Base-by-base conservation (phyloP, 768 basidiomycete genomes). In the Amanita exitialis region DNA sequence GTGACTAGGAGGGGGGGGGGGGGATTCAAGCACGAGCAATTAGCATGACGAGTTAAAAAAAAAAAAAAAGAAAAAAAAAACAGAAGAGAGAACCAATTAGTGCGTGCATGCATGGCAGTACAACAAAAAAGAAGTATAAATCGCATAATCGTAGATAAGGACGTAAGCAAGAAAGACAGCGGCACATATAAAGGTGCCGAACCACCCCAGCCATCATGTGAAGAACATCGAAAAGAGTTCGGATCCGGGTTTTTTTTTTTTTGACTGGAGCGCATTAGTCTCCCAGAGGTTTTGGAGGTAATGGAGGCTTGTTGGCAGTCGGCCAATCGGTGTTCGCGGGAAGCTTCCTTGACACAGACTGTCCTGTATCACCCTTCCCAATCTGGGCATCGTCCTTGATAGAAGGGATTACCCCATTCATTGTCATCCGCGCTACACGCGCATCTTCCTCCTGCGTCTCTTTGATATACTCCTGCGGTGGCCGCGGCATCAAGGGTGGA, bases 401-500 rank as follows among this genome's bases (percentile, higher is more conserved):
- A 37, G 51, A 43, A 8, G 61, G 64, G 27, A 56, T 58, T 18
- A 55, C 63, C 35, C 61, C 68, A 48, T 66, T 70, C 47, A 64
- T 60, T 28, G 69, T 70, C 39, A 66, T 62, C 42, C 65, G 64
- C 30, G 75, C 74, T 9, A 80, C 70, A 13, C 83, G 75, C 13
- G 75, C 68, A 56, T 90, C 85, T 57, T 83, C 86, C 57, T 83
- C 82, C 54, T 78, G 82, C 15, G 88, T 90, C 67, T 90, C 84
- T 55, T 83, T 78, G 54, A 91, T 88, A 61, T 90, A 90, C 49
- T 86, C 82, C 5, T 63, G 78, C 7, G 88, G 89, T 1, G 88
- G 89, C 46, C 82, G 79, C 2, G 88, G 89, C 70, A 76, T 68
- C 54, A 90, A 67, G 6, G 88, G 86, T 1, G 87, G 86, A 0